Evolutionary conservation across 768 basidiomycete genomes (phyloP).

Genomic region (Boletus rubropictus): DNA sequence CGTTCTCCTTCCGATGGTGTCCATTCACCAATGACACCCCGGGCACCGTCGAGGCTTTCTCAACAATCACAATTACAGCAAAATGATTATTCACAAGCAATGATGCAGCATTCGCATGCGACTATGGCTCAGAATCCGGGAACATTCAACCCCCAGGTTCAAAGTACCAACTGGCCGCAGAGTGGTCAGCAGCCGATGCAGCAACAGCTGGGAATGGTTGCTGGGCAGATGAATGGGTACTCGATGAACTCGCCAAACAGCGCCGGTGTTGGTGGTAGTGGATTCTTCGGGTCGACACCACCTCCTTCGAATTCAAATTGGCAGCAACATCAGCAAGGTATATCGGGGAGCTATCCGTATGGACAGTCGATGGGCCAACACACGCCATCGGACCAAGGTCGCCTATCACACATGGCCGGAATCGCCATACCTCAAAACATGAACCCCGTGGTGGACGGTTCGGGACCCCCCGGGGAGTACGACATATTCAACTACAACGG

Average conservation of each 20-base stretch:
- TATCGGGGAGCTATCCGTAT: constrained; percentile 28
- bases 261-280: constrained; percentile 20
- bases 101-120: constrained; percentile 35
- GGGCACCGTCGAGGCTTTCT: constrained; percentile 31
- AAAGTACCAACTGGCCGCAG: constrained; percentile 43
- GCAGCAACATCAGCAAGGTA: constrained; percentile 26
- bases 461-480: constrained; percentile 40
- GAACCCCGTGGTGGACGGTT: constrained; percentile 38
- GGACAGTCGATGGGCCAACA: constrained; percentile 25
- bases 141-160: constrained; percentile 32
- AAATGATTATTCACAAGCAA: constrained; percentile 34
- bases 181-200: constrained; percentile 54
- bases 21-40: constrained; percentile 40
- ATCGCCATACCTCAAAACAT: constrained; percentile 48
- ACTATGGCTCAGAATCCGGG: constrained; percentile 26
- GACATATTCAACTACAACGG: constrained; percentile 57
- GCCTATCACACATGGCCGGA: constrained; percentile 44
- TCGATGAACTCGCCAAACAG: constrained; percentile 36
- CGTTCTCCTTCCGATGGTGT: constrained; percentile 68
- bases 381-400: constrained; percentile 26
- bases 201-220: constrained; percentile 31
- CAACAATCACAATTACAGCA: constrained; percentile 47
- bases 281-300: constrained; percentile 23
- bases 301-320: constrained; percentile 25
- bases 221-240: constrained; percentile 33